Base-by-base conservation (phyloP, 2,329 filamentous ascomycete species). In the Colletotrichum spinosum region DNA sequence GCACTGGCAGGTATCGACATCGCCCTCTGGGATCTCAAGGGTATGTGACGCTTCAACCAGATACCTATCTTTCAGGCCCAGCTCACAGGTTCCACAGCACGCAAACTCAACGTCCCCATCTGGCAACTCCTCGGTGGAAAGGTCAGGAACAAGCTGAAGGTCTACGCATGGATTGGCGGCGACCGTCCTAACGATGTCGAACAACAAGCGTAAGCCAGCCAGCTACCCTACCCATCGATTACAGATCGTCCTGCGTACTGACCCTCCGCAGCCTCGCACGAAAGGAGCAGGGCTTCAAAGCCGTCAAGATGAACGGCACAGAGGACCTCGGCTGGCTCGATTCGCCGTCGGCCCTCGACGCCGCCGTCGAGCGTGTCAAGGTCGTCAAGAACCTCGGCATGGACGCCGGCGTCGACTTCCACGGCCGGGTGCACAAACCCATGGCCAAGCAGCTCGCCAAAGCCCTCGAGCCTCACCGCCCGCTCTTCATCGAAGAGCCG, bases 141-240 rank as follows among this genome's bases (percentile, higher is more conserved):
- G 64, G 85, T 94, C 1, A 83, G 92, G 49, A 81, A 89, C 68
- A 90, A 89, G 71, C 78, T 92, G 11, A 88, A 88, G 67, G 91
- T 94, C 0, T 94, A 93, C 72, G 88, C 88, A 12, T 93, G 92
- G 91, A 93, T 94, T 63, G 91, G 91, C 4, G 91, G 91, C 3
- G 91, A 93, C 69, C 80, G 90, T 4, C 92, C 92, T 0, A 76
- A 79, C 8, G 91, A 93, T 69, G 85, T 94, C 3, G 86, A 88
- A 70, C 73, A 72, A 2, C 86, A 89, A 71, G 90, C 88, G 82
- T 89, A 75, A 70, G 83, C 73, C 15, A 38, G 11, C 6, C 10
- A 7, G 25, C 25, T 25, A 12, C 8, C 35, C 2, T 11, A 7
- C 8, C 10, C 45, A 15, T 45, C 11, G 6, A 42, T 9, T 25